Evolutionary conservation across 768 basidiomycete genomes (phyloP), one percentile per base, ranked within the genome.

Genomic region (Tylopilus vinaceipallidus): DNA sequence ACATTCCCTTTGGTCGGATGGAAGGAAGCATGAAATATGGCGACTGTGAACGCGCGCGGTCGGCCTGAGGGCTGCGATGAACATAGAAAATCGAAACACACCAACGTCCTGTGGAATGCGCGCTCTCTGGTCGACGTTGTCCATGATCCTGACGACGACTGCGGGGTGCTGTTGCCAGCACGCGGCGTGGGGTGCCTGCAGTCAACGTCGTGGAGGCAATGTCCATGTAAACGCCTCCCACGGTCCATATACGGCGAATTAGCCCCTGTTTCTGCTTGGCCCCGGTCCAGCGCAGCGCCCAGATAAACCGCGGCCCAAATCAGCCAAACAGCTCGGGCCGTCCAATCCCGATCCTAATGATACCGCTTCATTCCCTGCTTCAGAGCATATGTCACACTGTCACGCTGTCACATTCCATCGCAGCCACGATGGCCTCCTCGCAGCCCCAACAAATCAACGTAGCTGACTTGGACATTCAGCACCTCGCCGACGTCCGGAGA

Each of bases 401-500:
- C 42, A 58, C 57, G 20, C 0, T 0, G 26, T 59, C 56, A 52
- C 56, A 40, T 13, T 41, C 29, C 19, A 30, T 42, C 42, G n/a
- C 14, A 45, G 16, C n/a, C 40, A 13, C 47, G 49, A 69, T 76
- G 75, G 68, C 75, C 34, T 64, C 53, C 12, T 62, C 56, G 56
- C 79, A 79, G 68, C 70, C 78, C 11, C 88, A 90, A 61, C 84
- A 88, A 50, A 78, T 95, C 62, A 88, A 81, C 57, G 76, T 95
- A 16, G 73, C 80, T 13, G 92, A 98, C 68, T 79, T 99, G 44
- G 89, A 92, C 60, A 70, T 95, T 26, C 71, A 83, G 2, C 95
- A 98, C 69, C 80, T 98, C 2, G 77, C 84, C 10, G 92, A 97
- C 57, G 92, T 98, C 34, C 83, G 87, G 57, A 83, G 86, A 54